These are phyloP conservation scores for Conoideocrella luteorostrata DNA, from an alignment of 2,329 filamentous ascomycete genomes.

Conservation along the genomic window DNA sequence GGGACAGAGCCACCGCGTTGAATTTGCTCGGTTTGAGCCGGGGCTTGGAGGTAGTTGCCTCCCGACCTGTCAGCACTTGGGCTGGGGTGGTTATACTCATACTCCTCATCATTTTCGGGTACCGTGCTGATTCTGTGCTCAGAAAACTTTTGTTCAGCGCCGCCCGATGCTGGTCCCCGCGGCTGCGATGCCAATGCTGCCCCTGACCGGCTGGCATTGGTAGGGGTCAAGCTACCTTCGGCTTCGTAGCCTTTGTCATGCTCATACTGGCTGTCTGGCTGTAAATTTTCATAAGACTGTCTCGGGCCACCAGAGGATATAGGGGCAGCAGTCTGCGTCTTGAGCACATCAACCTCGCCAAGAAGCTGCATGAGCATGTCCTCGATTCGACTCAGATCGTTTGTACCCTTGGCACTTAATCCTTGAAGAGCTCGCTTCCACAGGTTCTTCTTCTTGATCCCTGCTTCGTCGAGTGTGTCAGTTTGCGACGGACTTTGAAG, in stretches of 20 bases:
- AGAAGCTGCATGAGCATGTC: slow-evolving; percentile 89
- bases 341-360: slow-evolving; percentile 81
- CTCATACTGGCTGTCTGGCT: slow-evolving; percentile 56
- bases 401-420: slow-evolving; percentile 78
- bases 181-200: slow-evolving; percentile 58
- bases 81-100: slow-evolving; percentile 45
- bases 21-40: slow-evolving; percentile 41
- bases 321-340: slow-evolving; percentile 47
- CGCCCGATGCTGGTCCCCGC: slow-evolving; percentile 35
- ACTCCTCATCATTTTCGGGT: slow-evolving; percentile 73
- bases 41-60: slow-evolving; percentile 52
- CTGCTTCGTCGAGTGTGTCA: slow-evolving; percentile 48
- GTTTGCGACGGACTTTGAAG: slow-evolving; percentile 50
- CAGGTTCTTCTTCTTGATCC: slow-evolving; percentile 84
- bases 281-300: slow-evolving; percentile 63
- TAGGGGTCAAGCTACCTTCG: slow-evolving; percentile 67
- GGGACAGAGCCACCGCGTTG: slow-evolving; percentile 48
- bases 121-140: slow-evolving; percentile 88
- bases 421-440: slow-evolving; percentile 91
- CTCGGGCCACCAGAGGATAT: slow-evolving; percentile 43
- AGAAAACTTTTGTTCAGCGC: slow-evolving; percentile 52
- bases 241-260: slow-evolving; percentile 75
- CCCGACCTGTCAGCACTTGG: slow-evolving; percentile 28
- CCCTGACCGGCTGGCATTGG: slow-evolving; percentile 67
- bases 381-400: slow-evolving; percentile 82